These are phyloP conservation scores for Comarum palustre DNA, from an alignment of 306 rosid species.

Conservation along the genomic window DNA sequence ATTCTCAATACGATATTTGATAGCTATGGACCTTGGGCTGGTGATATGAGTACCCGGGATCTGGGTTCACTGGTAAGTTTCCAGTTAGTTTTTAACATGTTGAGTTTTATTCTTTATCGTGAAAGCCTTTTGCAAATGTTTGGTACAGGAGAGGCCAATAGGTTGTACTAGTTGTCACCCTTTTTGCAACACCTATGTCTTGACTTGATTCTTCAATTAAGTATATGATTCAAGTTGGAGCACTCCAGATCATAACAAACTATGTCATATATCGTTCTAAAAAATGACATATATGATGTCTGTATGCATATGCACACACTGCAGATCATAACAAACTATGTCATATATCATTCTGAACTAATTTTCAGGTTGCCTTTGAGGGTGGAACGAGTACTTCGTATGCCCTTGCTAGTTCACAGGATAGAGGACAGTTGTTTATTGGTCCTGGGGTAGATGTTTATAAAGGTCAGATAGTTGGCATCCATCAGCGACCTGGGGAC, in stretches of 20 bases:
- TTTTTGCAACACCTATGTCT: slow-evolving; percentile 7
- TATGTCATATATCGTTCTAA: not conserved
- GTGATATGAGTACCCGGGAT: slow-evolving; percentile 89
- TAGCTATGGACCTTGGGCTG: slow-evolving; percentile 90
- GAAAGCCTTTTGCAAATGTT: slow-evolving; percentile 1
- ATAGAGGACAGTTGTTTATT: slow-evolving; percentile 90
- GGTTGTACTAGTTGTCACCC: slow-evolving; percentile 12
- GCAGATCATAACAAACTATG: no score
- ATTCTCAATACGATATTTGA: slow-evolving; percentile 90
- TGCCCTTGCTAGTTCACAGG: slow-evolving; percentile 86
- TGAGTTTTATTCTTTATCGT: not conserved
- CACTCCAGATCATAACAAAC: not conserved
- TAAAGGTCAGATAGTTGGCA: slow-evolving; percentile 90
- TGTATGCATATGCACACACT: not conserved
- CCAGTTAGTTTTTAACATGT: not conserved
- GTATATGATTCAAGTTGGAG: not conserved
- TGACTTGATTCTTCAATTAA: not conserved
- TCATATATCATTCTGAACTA: no score
- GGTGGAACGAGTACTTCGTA: slow-evolving; percentile 85
- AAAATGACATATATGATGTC: not conserved
- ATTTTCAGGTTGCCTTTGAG: slow-evolving; percentile 92
- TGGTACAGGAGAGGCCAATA: slow-evolving; percentile 4
- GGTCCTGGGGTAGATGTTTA: slow-evolving; percentile 77
- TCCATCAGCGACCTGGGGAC: slow-evolving; percentile 97
- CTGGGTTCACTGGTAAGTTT: slow-evolving; percentile 85